Evolutionary conservation across 805 yeast genomes (phyloP).

Genomic region (Brettanomyces nanus): DNA sequence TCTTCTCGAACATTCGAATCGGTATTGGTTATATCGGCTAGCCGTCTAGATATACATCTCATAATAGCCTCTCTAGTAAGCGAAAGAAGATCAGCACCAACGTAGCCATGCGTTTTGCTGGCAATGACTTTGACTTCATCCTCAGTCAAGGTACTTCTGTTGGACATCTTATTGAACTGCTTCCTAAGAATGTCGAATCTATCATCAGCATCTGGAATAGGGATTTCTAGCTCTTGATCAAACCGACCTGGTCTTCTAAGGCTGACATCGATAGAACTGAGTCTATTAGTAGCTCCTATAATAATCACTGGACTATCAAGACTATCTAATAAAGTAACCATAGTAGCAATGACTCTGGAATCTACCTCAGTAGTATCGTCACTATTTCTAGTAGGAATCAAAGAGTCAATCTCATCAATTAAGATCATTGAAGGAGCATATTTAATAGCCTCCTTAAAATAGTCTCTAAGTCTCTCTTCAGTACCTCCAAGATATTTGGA

Average conservation of each 20-base stretch:
- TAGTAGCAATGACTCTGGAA: constrained; percentile 81
- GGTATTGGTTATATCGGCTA: constrained; percentile 19
- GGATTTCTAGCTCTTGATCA: constrained; percentile 86
- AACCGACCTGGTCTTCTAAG: constrained; percentile 88
- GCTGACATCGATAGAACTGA: constrained; percentile 85
- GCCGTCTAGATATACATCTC: constrained; percentile 64
- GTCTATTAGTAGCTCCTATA: constrained; percentile 90
- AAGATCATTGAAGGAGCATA: constrained; percentile 85
- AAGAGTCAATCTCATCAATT: constrained; percentile 89
- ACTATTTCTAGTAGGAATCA: constrained; percentile 75
- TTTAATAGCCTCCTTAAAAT: constrained; percentile 75
- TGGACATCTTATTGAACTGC: constrained; percentile 49
- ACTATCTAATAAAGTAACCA: constrained; percentile 76
- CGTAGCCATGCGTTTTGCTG: constrained; percentile 87
- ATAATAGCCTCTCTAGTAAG: constrained; percentile 82
- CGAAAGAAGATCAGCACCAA: constrained; percentile 92
- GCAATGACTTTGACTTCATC: constrained; percentile 61
- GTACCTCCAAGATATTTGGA: constrained; percentile 94
- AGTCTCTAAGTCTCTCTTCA: constrained; percentile 71
- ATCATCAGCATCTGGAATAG: constrained; percentile 83
- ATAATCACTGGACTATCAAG: constrained; percentile 59
- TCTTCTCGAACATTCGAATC: background rate
- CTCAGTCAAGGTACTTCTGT: constrained; percentile 37
- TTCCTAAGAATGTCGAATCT: constrained; percentile 64
- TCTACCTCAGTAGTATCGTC: constrained; percentile 92